These are phyloP conservation scores for Eucalyptus lansdowneana DNA, from an alignment of 345 rosid genomes.

Conservation along the genomic window DNA sequence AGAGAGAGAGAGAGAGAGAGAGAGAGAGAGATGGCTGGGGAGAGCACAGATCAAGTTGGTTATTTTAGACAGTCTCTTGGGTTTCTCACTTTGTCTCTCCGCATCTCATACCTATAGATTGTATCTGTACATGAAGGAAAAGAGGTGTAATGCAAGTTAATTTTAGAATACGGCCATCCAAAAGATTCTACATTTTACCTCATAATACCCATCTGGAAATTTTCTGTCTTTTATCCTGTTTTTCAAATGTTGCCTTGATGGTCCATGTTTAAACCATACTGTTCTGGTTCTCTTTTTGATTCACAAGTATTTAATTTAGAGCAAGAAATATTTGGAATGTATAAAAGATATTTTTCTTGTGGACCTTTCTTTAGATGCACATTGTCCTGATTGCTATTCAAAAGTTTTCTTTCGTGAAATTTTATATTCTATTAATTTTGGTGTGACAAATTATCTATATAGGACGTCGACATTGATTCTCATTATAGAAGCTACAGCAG, in stretches of 20 bases:
- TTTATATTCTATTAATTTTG: background rate
- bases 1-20: too few relatives aligned
- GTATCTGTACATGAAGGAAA: background rate
- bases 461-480: slow-evolving; percentile 69
- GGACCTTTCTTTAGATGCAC: background rate
- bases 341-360: background rate
- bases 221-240: background rate
- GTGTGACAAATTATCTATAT: background rate
- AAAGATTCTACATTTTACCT: background rate
- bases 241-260: background rate
- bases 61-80: background rate
- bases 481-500: slow-evolving; percentile 55
- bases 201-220: background rate
- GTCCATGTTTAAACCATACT: background rate
- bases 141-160: background rate
- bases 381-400: background rate
- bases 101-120: background rate
- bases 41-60: background rate
- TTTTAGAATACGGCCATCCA: background rate
- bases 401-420: background rate
- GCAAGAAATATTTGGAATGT: background rate
- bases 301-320: background rate
- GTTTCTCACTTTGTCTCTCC: background rate
- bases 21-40: too few relatives aligned
- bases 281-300: background rate